These are phyloP conservation scores for Monotropa hypopitys DNA, from an alignment of 179 eudicot species.

Conservation along the genomic window DNA sequence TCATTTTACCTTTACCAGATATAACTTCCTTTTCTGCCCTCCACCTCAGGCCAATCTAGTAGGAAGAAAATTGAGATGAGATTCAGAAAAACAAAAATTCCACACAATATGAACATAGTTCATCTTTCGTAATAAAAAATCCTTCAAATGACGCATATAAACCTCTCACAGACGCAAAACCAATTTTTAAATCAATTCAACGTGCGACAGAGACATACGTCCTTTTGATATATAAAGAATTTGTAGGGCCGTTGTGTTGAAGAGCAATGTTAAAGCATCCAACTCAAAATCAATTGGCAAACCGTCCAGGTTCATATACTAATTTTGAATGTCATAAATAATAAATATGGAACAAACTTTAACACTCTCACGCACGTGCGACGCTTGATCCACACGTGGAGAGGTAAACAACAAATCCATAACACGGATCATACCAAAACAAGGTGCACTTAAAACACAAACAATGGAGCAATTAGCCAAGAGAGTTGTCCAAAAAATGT, in stretches of 20 bases:
- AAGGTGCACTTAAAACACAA: too few relatives aligned
- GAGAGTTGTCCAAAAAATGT: too few relatives aligned
- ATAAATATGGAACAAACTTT: too few relatives aligned
- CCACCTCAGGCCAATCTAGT: slow-evolving; percentile 90
- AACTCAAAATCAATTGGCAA: too few relatives aligned
- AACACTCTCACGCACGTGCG: too few relatives aligned
- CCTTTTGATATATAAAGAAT: neutral
- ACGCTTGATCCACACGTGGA: too few relatives aligned
- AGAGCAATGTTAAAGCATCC: neutral
- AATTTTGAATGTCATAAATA: too few relatives aligned
- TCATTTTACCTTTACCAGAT: slow-evolving; percentile 69
- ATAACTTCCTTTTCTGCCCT: slow-evolving; percentile 85
- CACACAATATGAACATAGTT: neutral
- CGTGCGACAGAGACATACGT: neutral
- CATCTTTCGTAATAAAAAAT: neutral
- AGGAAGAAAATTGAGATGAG: slow-evolving; percentile 10
- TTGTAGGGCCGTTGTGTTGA: neutral
- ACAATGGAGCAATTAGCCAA: too few relatives aligned
- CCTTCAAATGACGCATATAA: neutral
- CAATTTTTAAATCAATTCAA: neutral
- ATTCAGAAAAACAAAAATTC: neutral
- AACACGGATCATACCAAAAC: too few relatives aligned
- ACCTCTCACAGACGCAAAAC: neutral
- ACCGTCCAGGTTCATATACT: too few relatives aligned
- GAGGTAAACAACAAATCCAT: too few relatives aligned